Conservation (phyloP, 352 stramenopile species). For the Blastocystis hominis region DNA sequence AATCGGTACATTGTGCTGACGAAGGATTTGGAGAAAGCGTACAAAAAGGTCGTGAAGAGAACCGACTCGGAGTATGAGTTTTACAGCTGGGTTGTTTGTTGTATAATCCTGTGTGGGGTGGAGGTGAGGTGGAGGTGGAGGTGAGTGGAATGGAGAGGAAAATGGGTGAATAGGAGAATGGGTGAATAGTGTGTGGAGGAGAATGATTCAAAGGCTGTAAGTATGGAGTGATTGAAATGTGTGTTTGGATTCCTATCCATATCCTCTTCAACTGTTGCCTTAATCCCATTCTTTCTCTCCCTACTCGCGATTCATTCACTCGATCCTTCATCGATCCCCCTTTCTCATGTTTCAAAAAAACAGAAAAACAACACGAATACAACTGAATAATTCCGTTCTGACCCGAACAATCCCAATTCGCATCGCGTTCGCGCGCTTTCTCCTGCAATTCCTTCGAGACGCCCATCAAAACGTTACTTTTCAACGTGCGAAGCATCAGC, state of each 20-base stretch:
- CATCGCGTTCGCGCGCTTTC: background rate
- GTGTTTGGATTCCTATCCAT: too few species aligned
- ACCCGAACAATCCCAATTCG: conserved; percentile 36
- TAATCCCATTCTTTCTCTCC: too few species aligned
- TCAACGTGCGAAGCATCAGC: conserved; percentile 41
- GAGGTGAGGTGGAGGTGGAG: background rate
- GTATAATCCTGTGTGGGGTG: background rate
- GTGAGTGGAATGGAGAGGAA: too few species aligned
- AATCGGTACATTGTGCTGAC: conserved; percentile 98
- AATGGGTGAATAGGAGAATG: too few species aligned
- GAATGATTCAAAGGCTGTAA: too few species aligned
- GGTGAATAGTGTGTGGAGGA: too few species aligned
- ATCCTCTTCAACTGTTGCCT: too few species aligned
- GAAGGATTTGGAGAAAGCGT: conserved; percentile 98
- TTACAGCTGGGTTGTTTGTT: conserved; percentile 73
- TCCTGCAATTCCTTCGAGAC: background rate
- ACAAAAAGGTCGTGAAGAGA: conserved; percentile 98
- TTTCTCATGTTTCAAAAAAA: too few species aligned
- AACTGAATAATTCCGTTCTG: conserved; percentile 50
- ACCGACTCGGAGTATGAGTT: conserved; percentile 96
- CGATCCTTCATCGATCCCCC: too few species aligned
- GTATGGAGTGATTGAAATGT: too few species aligned
- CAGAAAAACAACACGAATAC: background rate
- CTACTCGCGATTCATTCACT: too few species aligned
- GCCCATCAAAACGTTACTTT: conserved; percentile 49